Percentiles rank a stretch among this genome's conserved stretches.
These are phyloP conservation scores for Phialophora chinensis DNA, from an alignment of 2,329 filamentous ascomycete species.

Conservation along the genomic window DNA sequence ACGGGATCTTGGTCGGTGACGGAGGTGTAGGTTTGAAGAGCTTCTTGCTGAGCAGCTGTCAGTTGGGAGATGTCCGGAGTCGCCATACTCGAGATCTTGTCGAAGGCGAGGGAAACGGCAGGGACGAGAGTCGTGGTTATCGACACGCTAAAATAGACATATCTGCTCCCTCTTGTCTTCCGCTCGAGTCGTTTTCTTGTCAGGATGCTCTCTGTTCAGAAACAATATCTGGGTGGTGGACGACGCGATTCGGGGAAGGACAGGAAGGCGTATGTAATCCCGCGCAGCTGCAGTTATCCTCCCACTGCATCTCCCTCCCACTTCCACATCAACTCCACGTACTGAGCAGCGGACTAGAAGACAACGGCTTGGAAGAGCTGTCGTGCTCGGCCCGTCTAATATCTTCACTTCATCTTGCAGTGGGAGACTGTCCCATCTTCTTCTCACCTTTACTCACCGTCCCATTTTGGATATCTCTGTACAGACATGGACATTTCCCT, in stretches of 20 bases:
- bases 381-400: constrained; percentile 39
- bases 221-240: constrained; percentile 4
- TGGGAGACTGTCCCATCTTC: constrained; percentile 31
- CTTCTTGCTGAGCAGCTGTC: constrained; percentile 76
- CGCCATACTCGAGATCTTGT: constrained; percentile 46
- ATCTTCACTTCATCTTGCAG: constrained; percentile 23
- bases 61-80: constrained; percentile 68
- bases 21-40: constrained; percentile 84
- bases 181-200: background rate
- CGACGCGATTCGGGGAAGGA: constrained; percentile 12
- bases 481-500: constrained; percentile 26
- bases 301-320: constrained; percentile 8
- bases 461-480: constrained; percentile 33
- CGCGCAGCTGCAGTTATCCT: background rate
- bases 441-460: constrained; percentile 22
- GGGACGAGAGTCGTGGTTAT: constrained; percentile 13
- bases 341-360: constrained; percentile 4
- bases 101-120: constrained; percentile 13
- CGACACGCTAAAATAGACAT: constrained; percentile 15
- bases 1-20: constrained; percentile 83
- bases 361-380: constrained; percentile 4
- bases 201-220: background rate
- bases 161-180: constrained; percentile 18
- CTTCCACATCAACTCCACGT: constrained; percentile 15
- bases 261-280: constrained; percentile 6